A percentile compares a stretch with the other conserved stretches of the same genome.
Evolutionary conservation across 371 early-diverging fungal genomes (phyloP).

Genomic region (Conidiobolus incongruus): DNA sequence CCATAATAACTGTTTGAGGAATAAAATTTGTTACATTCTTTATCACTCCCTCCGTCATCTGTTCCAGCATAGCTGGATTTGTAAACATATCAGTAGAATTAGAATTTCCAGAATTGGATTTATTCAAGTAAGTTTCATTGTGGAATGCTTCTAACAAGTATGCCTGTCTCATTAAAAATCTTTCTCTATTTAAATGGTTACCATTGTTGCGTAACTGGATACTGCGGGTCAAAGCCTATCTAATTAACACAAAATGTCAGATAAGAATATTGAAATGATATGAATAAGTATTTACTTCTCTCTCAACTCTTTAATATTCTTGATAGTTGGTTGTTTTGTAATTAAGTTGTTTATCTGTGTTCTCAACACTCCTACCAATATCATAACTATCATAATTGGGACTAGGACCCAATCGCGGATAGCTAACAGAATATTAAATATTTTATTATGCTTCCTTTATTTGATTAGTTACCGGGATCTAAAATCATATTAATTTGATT

Average conservation of each 20-base stretch:
- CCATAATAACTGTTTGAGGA: slow-evolving; percentile 95
- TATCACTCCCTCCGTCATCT: slow-evolving; percentile 94
- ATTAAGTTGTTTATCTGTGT: slow-evolving; percentile 78
- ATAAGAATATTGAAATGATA: too few relatives aligned
- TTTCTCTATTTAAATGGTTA: slow-evolving; percentile 35
- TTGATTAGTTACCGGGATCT: slow-evolving; percentile 1
- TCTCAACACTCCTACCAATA: slow-evolving; percentile 77
- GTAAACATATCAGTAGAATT: slow-evolving; percentile 59
- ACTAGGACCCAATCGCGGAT: slow-evolving; percentile 87
- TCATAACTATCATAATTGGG: slow-evolving; percentile 92
- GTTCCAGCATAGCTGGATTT: slow-evolving; percentile 81
- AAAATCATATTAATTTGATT: slow-evolving; percentile 4
- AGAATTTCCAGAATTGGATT: slow-evolving; percentile 30
- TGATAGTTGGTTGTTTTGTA: slow-evolving; percentile 50
- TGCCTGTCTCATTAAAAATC: slow-evolving; percentile 43
- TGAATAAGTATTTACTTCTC: too few relatives aligned
- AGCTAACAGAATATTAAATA: slow-evolving; percentile 16
- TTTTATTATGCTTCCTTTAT: not conserved
- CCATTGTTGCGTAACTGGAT: slow-evolving; percentile 38
- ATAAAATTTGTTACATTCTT: slow-evolving; percentile 87
- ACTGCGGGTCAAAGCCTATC: slow-evolving; percentile 57
- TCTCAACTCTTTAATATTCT: slow-evolving; percentile 44
- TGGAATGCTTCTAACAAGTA: slow-evolving; percentile 57
- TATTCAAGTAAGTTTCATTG: slow-evolving; percentile 59
- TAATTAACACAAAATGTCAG: too few relatives aligned